Evolutionary conservation across 805 yeast species (phyloP).

Genomic region (Barnettozyma sp.): DNA sequence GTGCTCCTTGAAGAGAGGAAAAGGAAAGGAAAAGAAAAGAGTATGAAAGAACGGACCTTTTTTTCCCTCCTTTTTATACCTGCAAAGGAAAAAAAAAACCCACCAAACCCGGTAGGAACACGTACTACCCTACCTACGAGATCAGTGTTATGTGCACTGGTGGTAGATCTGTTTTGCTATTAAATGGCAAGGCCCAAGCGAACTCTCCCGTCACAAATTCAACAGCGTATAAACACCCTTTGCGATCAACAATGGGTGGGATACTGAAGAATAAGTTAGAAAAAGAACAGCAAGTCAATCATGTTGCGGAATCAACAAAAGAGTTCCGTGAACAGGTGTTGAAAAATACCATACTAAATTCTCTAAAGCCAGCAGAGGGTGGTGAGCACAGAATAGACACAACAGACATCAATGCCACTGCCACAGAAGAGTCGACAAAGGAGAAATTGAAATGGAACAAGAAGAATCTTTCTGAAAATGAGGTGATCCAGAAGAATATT

Average conservation of each 20-base stretch:
- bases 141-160: no score
- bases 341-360: constrained; percentile 71
- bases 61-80: constrained; percentile 2
- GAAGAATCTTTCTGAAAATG: constrained; percentile 55
- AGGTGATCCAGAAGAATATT: constrained; percentile 60
- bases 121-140: no score
- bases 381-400: background rate
- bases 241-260: constrained; percentile 31
- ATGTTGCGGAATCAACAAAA: constrained; percentile 32
- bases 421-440: no score
- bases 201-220: no score
- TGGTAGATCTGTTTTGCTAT: no score
- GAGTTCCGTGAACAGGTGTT: constrained; percentile 63
- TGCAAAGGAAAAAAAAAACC: background rate
- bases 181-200: background rate
- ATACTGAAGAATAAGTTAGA: constrained; percentile 46
- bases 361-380: no score
- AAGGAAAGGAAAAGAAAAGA: constrained; percentile 3
- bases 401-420: constrained; percentile 5
- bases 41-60: background rate
- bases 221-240: background rate
- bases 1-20: constrained; percentile 9
- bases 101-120: no score
- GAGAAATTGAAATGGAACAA: constrained; percentile 78
- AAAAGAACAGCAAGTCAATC: constrained; percentile 21